Conservation (phyloP, 140 eudicot species). For the Eryngium alpinum region DNA sequence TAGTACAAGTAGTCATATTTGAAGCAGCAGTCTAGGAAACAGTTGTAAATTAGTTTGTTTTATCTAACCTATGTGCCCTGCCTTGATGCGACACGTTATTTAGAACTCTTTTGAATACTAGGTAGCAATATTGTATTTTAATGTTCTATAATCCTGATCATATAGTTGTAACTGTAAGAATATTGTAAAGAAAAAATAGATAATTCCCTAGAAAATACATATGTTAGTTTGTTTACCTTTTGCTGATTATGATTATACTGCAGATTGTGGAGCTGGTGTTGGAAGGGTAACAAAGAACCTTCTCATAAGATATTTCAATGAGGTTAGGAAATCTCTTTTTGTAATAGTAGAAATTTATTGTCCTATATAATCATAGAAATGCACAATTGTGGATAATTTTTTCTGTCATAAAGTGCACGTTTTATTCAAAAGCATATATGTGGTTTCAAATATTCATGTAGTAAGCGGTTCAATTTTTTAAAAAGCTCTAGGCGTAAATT, state of each 20-base stretch:
- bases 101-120: too few species aligned
- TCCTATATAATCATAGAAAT: background rate
- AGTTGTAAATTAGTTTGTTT: too few species aligned
- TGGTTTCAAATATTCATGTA: background rate
- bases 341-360: background rate
- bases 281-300: slow-evolving; percentile 95
- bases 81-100: too few species aligned
- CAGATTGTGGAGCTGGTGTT: slow-evolving; percentile 98
- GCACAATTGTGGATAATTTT: background rate
- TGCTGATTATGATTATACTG: slow-evolving; percentile 25
- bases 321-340: slow-evolving; percentile 33
- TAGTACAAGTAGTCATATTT: too few species aligned
- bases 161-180: background rate
- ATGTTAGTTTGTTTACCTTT: slow-evolving; percentile 12
- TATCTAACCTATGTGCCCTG: too few species aligned
- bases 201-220: background rate
- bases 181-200: background rate
- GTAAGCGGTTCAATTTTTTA: background rate
- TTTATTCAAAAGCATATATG: background rate
- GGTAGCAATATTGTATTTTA: background rate
- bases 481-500: background rate
- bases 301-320: slow-evolving; percentile 86
- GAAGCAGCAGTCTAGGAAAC: too few species aligned
- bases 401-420: background rate
- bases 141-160: background rate